Percentiles rank a stretch among this genome's conserved stretches.
Evolutionary conservation across 2,329 filamentous ascomycete species (phyloP).

Genomic region (Setomelanomma holmii): DNA sequence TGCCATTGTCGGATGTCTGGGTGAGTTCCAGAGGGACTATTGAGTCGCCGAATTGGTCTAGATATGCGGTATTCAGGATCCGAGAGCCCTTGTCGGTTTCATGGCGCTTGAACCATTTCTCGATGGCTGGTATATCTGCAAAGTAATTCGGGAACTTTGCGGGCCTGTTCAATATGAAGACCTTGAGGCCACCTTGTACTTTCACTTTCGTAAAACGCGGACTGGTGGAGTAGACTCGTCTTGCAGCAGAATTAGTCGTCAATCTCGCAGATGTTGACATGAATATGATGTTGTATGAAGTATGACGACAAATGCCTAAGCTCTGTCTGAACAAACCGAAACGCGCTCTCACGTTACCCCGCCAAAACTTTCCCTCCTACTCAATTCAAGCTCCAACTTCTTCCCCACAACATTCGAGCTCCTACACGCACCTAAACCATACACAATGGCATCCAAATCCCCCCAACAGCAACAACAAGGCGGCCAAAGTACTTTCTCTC

Average conservation of each 20-base stretch:
- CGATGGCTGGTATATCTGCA: conserved; percentile 32
- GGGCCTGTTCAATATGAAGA: conserved; percentile 28
- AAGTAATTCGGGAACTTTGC: conserved; percentile 31
- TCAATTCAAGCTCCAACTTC: conserved; percentile 5
- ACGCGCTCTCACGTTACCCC: conserved; percentile 35
- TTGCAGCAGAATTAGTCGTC: neutral
- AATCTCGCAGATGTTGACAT: neutral
- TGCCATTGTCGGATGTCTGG: conserved; percentile 16
- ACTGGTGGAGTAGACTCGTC: conserved; percentile 16
- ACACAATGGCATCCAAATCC: conserved; percentile 32
- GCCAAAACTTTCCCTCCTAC: conserved; percentile 25
- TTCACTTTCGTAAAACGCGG: conserved; percentile 15
- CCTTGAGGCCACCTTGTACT: conserved; percentile 1
- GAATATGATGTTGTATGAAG: neutral
- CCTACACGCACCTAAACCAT: conserved; percentile 1
- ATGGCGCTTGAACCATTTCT: conserved; percentile 39
- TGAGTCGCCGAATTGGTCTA: conserved; percentile 53
- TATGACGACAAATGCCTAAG: conserved; percentile 6
- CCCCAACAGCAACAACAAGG: conserved; percentile 30
- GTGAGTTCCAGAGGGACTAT: conserved; percentile 68
- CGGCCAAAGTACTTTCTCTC: conserved; percentile 33
- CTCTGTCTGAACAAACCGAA: conserved; percentile 6
- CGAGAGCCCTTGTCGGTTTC: conserved; percentile 7
- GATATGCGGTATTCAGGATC: conserved; percentile 29
- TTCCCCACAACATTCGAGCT: neutral